Conservation (phyloP, 2,329 filamentous ascomycete species). For the Claviceps digitariae region DNA sequence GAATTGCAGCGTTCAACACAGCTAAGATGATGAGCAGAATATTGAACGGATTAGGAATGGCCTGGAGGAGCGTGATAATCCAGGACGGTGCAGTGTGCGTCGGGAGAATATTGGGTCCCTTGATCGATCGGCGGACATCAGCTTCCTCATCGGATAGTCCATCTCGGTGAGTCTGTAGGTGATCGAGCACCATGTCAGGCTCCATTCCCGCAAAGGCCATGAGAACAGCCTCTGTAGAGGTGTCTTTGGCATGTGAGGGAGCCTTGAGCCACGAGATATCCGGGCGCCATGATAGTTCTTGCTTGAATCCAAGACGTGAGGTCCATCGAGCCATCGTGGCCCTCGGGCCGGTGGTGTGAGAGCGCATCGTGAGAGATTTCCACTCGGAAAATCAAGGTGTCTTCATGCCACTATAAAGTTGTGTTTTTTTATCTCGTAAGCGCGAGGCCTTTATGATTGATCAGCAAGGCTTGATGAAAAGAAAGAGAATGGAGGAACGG, state of each 20-base stretch:
- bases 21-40: conserved; percentile 13
- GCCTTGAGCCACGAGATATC: conserved; percentile 6
- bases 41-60: conserved; percentile 16
- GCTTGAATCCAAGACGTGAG: background rate
- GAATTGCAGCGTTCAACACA: conserved; percentile 13
- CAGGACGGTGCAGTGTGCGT: conserved; percentile 14
- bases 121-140: conserved; percentile 9
- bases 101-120: conserved; percentile 12
- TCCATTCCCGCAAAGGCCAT: conserved; percentile 10
- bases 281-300: conserved; percentile 1
- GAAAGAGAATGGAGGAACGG: background rate
- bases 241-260: conserved; percentile 6
- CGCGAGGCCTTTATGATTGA: background rate
- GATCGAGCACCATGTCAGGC: conserved; percentile 8
- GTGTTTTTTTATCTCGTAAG: background rate
- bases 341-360: background rate
- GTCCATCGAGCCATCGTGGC: background rate
- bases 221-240: conserved; percentile 10
- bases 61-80: conserved; percentile 13
- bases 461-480: background rate
- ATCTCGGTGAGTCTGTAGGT: conserved; percentile 10
- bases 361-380: conserved; percentile 4
- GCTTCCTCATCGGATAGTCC: conserved; percentile 13
- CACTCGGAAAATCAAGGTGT: background rate
- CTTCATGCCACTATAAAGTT: conserved; percentile 7